phyloP scores from a whole-genome alignment of 2,329 filamentous ascomycete genomes.

The Pestalotiopsis fici region DNA sequence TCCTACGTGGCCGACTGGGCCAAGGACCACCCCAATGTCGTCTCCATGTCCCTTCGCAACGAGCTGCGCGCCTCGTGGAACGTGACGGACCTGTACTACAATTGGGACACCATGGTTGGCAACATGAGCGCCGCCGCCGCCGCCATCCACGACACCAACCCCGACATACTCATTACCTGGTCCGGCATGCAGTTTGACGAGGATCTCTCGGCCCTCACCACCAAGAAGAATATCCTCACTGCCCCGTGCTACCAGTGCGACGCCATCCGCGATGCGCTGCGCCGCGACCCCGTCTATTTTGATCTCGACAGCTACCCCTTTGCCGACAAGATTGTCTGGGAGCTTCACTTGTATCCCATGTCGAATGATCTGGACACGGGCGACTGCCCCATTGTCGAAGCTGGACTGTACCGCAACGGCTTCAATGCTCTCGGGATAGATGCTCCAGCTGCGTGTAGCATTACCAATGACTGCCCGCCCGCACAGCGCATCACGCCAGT shows the following conservation, averaged over 20 bases:
- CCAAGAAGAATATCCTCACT: slow-evolving; percentile 39
- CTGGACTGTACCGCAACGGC: slow-evolving; percentile 48
- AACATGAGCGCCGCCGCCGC: slow-evolving; percentile 18
- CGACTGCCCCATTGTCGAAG: slow-evolving; percentile 47
- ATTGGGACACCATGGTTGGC: slow-evolving; percentile 37
- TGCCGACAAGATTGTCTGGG: slow-evolving; percentile 48
- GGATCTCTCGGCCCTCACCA: slow-evolving; percentile 42
- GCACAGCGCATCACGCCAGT: slow-evolving; percentile 45
- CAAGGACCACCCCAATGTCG: slow-evolving; percentile 37
- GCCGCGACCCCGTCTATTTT: slow-evolving; percentile 45
- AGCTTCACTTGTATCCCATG: slow-evolving; percentile 43
- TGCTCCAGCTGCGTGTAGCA: slow-evolving; percentile 39
- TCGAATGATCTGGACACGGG: slow-evolving; percentile 45
- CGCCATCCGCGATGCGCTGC: slow-evolving; percentile 41
- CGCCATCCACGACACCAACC: slow-evolving; percentile 44
- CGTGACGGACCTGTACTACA: slow-evolving; percentile 37
- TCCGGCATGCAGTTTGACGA: slow-evolving; percentile 51
- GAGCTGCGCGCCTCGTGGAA: slow-evolving; percentile 39
- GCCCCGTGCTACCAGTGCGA: slow-evolving; percentile 42
- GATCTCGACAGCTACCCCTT: slow-evolving; percentile 45
- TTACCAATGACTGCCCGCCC: slow-evolving; percentile 35
- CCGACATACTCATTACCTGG: slow-evolving; percentile 47
- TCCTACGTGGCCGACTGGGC: slow-evolving; percentile 50
- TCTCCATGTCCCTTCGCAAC: slow-evolving; percentile 41
- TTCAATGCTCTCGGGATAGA: slow-evolving; percentile 48